These are phyloP conservation scores for Agaricus subrufescens DNA, from an alignment of 768 basidiomycete genomes.

Conservation along the genomic window DNA sequence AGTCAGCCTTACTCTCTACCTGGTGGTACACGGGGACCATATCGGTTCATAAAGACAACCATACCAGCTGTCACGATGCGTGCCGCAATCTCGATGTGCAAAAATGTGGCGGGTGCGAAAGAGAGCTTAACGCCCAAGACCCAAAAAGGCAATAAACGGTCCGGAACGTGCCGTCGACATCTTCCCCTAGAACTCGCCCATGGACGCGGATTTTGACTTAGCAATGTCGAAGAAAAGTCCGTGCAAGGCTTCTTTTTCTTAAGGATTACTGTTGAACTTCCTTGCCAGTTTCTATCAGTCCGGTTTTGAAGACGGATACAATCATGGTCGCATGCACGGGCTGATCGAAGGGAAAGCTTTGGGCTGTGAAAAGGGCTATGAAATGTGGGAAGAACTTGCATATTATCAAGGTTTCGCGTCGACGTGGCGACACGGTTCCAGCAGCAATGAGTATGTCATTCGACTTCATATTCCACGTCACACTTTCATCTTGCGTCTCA, in stretches of 20 bases:
- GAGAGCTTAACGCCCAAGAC: no score
- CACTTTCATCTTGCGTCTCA: no score
- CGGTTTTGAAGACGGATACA: constrained; percentile 75
- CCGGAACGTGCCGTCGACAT: no score
- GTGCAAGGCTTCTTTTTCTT: constrained; percentile 95
- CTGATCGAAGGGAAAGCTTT: constrained; percentile 87
- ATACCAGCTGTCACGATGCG: no score
- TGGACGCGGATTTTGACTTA: constrained; percentile 26
- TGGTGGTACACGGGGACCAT: no score
- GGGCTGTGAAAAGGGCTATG: constrained; percentile 86
- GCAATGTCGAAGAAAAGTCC: constrained; percentile 79
- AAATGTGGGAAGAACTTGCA: constrained; percentile 96
- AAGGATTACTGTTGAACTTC: neutral
- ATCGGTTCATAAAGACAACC: no score
- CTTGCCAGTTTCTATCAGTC: constrained; percentile 66
- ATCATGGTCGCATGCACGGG: constrained; percentile 86
- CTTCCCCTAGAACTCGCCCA: neutral
- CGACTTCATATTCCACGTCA: neutral
- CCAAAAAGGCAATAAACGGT: no score
- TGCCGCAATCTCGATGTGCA: no score
- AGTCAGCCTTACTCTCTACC: no score
- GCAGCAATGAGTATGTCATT: constrained; percentile 41
- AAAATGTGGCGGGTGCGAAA: no score
- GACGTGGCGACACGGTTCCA: constrained; percentile 52
- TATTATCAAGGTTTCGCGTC: constrained; percentile 85